Base-by-base conservation (phyloP, 164 flowering plant genomes). In the Protea cynaroides region DNA sequence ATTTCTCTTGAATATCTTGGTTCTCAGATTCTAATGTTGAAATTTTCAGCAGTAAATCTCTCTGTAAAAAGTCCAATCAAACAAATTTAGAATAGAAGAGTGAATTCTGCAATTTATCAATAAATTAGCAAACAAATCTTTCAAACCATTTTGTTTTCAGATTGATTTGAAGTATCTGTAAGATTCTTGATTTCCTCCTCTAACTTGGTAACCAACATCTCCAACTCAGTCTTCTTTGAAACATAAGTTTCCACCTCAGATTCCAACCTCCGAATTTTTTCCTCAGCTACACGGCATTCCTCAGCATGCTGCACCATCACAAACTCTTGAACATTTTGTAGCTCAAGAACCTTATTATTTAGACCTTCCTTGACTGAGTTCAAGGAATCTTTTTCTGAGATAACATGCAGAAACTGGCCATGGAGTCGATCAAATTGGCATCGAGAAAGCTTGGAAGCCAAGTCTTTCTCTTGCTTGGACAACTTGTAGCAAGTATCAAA, bases 71-170 rank as follows among this genome's bases (percentile, higher is more conserved):
- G 55, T 61, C 50, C 54, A 71, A 73, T 9, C 19, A 69, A 59
- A 61, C n/a, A 68, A 40, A 56, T 56, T 73, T 61, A 71, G 37
- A 61, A 67, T 53, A 19, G 63, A 54, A 47, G 58, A 59, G 54
- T 40, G 49, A 25, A 47, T 37, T 29, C 36, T 24, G 63, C 23
- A 25, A 24, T 47, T 60, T 14, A 43, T 0, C 8, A 55, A n/a
- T 21, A n/a, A 58, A 7, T 29, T 14, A 59, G 44, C 17, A 49
- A 29, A 57, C 1, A 69, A 21, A 13, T 8, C 37, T 43, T 34
- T 58, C 83, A 56, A 61, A 95, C 99, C 97, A 78, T 79, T 84
- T 81, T 82, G 65, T 74, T 76, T 65, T 88, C 91, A 49, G 82
- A 82, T 53, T 71, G 62, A 68, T 72, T 77, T 25, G 84, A 81